Percentiles rank a stretch among this genome's conserved stretches.
These are phyloP conservation scores for Apophysomyces sp. DNA, from an alignment of 371 early-diverging fungal species.

Conservation along the genomic window DNA sequence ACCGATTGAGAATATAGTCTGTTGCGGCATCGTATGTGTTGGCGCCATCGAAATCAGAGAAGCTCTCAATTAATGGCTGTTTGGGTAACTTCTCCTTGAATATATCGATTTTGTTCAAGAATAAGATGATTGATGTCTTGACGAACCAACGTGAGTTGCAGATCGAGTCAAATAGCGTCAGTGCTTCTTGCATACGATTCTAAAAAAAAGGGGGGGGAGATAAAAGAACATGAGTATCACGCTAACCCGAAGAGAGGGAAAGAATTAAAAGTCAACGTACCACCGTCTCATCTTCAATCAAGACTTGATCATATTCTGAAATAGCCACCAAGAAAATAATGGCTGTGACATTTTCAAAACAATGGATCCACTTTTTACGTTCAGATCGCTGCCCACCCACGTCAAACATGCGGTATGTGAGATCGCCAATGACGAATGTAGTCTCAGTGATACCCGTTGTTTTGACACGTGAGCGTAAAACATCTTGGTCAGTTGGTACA, in stretches of 20 bases:
- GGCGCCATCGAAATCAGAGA: constrained; percentile 73
- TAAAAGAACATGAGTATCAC: background rate
- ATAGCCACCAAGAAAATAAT: constrained; percentile 95
- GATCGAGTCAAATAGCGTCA: constrained; percentile 95
- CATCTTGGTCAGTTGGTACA: constrained; percentile 89
- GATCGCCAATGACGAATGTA: constrained; percentile 78
- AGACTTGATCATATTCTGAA: constrained; percentile 94
- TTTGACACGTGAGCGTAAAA: constrained; percentile 84
- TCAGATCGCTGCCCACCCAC: constrained; percentile 95
- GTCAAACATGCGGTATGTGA: constrained; percentile 92
- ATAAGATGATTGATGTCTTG: constrained; percentile 91
- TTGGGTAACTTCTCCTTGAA: constrained; percentile 86
- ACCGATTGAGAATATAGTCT: constrained; percentile 58
- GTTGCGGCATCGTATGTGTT: constrained; percentile 30
- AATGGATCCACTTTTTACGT: constrained; percentile 96
- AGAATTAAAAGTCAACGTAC: constrained; percentile 40
- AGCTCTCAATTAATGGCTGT: constrained; percentile 67
- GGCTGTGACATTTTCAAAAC: constrained; percentile 94
- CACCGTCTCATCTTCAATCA: constrained; percentile 93
- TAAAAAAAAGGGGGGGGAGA: constrained; percentile 17
- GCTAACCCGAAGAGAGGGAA: background rate
- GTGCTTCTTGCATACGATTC: constrained; percentile 96
- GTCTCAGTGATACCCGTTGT: constrained; percentile 93
- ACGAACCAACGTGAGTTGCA: constrained; percentile 96
- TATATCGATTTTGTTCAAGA: constrained; percentile 97